Conservation (phyloP, 2,329 filamentous ascomycete species). For the Aspergillus niger region DNA sequence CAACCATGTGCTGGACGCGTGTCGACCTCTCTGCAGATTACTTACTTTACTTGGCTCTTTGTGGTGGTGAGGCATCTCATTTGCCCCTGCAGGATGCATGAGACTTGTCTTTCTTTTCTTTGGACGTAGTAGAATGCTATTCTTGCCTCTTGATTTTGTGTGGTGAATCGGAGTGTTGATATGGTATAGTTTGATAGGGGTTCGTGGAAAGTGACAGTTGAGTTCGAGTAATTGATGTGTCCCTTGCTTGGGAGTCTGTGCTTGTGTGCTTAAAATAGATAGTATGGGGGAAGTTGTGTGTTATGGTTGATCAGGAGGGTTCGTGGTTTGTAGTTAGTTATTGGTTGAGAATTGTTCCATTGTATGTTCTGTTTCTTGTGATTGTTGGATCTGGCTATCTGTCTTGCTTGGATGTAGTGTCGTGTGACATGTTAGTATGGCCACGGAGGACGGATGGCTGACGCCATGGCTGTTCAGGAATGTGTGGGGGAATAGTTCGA, state of each 20-base stretch:
- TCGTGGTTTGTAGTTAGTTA: background rate
- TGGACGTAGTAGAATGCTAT: background rate
- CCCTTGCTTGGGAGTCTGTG: background rate
- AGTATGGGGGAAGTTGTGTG: background rate
- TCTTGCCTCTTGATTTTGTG: background rate
- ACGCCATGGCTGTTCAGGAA: too few species aligned
- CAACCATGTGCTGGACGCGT: constrained; percentile 5
- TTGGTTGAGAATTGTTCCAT: background rate
- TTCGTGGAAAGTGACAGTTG: background rate
- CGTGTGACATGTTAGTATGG: too few species aligned
- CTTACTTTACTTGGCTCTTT: background rate
- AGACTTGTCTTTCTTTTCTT: background rate
- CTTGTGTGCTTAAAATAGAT: background rate
- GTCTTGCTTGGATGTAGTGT: too few species aligned
- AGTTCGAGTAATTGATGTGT: background rate
- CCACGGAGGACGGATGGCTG: too few species aligned
- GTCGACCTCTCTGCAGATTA: constrained; percentile 5
- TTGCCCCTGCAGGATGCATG: constrained; percentile 10
- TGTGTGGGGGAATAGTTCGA: too few species aligned
- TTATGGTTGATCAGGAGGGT: background rate
- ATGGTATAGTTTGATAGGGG: background rate
- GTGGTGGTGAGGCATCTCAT: background rate
- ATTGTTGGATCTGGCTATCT: background rate
- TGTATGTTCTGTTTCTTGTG: background rate
- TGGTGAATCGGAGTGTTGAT: background rate